A percentile compares a stretch with the other conserved stretches of the same genome.
Conservation (phyloP, 306 rosid species). For the Morella rubra region DNA sequence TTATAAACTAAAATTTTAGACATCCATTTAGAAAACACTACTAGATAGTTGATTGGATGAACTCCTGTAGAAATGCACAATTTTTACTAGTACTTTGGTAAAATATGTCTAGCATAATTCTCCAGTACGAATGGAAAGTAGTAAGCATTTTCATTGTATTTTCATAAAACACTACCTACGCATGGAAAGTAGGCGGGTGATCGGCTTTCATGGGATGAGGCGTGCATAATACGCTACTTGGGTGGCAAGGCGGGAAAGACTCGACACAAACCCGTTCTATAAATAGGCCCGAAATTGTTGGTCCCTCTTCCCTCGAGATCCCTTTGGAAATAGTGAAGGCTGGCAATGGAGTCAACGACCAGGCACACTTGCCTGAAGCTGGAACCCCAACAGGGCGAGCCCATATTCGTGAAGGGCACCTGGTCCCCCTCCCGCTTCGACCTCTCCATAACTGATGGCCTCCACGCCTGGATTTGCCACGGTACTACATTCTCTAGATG, state of each 20-base stretch:
- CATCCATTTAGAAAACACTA: too few species aligned
- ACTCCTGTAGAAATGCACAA: too few species aligned
- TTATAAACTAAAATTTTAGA: too few species aligned
- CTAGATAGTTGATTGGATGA: too few species aligned
- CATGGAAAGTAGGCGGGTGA: too few species aligned
- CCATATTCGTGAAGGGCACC: constrained; percentile 68
- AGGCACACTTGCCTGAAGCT: constrained; percentile 74
- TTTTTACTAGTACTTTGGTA: too few species aligned
- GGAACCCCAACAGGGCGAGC: constrained; percentile 22
- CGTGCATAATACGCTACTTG: neutral
- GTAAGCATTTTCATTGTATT: too few species aligned
- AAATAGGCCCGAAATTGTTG: too few species aligned
- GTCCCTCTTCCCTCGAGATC: neutral
- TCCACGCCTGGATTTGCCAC: constrained; percentile 66
- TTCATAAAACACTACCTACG: too few species aligned
- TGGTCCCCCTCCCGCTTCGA: constrained; percentile 61
- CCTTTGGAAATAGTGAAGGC: neutral
- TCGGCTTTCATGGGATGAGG: neutral
- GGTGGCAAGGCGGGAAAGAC: constrained; percentile 7
- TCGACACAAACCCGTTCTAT: too few species aligned
- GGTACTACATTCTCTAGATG: constrained; percentile 33
- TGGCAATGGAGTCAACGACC: constrained; percentile 36
- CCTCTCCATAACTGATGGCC: constrained; percentile 72
- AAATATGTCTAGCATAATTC: too few species aligned
- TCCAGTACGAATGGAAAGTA: too few species aligned